A percentile compares a stretch with the other conserved stretches of the same genome.
Conservation (phyloP, 371 early-diverging fungal species). For the Encephalitozoon intestinalis region DNA sequence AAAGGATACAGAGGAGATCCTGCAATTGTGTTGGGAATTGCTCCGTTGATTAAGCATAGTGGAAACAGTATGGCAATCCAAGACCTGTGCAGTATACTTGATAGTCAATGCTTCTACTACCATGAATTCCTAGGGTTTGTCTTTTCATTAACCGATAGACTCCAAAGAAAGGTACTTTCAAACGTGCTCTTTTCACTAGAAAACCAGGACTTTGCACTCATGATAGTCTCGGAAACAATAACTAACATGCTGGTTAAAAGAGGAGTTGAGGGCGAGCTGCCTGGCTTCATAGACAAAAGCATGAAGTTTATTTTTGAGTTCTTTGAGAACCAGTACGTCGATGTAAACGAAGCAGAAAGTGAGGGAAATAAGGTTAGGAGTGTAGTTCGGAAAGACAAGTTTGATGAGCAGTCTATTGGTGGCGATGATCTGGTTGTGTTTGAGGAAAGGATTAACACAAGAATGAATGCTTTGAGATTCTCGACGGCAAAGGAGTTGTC, state of each 20-base stretch:
- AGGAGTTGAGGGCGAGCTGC: not conserved
- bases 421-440: not conserved
- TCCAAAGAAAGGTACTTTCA: not conserved
- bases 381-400: not conserved
- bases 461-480: not conserved
- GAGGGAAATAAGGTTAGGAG: not conserved
- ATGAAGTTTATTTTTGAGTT: slow-evolving; percentile 16
- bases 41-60: not conserved
- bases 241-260: not conserved
- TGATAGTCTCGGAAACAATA: not conserved
- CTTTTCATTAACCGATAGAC: not conserved
- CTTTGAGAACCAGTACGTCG: not conserved
- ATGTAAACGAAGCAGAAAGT: not conserved
- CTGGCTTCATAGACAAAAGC: not conserved
- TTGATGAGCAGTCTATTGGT: not conserved
- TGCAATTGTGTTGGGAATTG: not conserved
- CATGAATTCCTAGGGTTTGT: not conserved
- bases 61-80: not conserved
- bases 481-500: not conserved
- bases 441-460: not conserved
- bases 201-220: slow-evolving; percentile 3
- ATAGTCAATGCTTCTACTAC: slow-evolving; percentile 16
- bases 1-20: slow-evolving; percentile 8
- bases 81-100: not conserved
- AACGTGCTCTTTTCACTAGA: not conserved